Base-by-base conservation (phyloP, 1,284 basidiomycete species). In the Sanghuangporus sanghuang region DNA sequence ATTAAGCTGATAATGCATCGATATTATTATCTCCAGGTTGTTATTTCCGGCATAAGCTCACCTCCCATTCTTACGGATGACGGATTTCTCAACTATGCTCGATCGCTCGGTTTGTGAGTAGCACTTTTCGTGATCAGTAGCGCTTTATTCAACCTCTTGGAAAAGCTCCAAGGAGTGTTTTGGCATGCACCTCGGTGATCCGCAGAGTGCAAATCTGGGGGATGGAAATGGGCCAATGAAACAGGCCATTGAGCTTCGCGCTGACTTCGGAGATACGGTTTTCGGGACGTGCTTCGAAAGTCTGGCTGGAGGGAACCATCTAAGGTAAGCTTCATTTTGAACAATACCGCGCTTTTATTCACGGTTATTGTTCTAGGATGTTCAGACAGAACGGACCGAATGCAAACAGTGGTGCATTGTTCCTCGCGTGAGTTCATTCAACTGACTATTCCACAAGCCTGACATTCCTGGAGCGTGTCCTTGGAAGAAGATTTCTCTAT, bases 331-430 rank as follows among this genome's bases (percentile, higher is more conserved):
- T 32, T 5, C 27, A 59, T 48, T 38, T 14, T 6, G n/a, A 3
- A 18, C 4, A 35, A 18, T 42, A 36, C 48, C 18, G n/a, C 9
- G n/a, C 8, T 18, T 56, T 35, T 36, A 48, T 42, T 27, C 21
- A 44, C 42, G 56, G 35, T n/a, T 57, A 3, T 32, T 32, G 27
- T 32, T 32, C 27, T 71, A 83, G 87, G 57, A 83, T 89, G 12
- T 91, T 83, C 82, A 84, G 85, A 68, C 90, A 92, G 76, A 88
- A 91, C 62, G 89, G 89, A 0, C 79, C 84, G 0, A 64, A 35
- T 16, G 85, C 82, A 0, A 69, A 86, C 64, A 85, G 78, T 39
- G 83, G 82, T 0, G 86, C 87, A 6, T 85, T 87, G 79, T 92
- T 89, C 72, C 75, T 89, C 39, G 87, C 86, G 84, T 87, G 72